A percentile compares a stretch with the other conserved stretches of the same genome.
phyloP scores from a whole-genome alignment of 1,139 yeast genomes.

The Hyphopichia wangnamkhiaoensis region DNA sequence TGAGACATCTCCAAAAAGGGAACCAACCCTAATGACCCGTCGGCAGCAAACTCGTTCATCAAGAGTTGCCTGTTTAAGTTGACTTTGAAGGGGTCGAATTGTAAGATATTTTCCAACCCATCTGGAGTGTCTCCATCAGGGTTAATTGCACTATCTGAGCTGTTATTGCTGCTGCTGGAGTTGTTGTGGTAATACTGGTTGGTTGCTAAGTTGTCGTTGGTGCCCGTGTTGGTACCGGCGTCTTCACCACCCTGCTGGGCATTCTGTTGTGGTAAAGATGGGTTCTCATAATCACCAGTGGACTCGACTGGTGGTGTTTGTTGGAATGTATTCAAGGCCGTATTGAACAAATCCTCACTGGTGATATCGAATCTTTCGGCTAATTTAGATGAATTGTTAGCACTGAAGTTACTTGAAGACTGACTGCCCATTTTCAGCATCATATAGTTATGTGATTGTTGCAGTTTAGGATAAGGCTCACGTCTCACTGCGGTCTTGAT shows the following conservation, averaged over 20 bases:
- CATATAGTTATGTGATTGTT: too few species aligned
- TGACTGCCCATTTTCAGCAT: too few species aligned
- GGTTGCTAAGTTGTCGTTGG: too few species aligned
- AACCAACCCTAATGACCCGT: constrained; percentile 66
- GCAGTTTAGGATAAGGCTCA: constrained; percentile 14
- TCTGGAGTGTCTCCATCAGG: constrained; percentile 9
- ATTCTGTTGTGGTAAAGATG: neutral
- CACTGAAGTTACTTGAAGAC: too few species aligned
- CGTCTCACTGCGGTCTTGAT: constrained; percentile 26
- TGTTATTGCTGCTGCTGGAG: neutral
- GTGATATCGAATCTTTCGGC: constrained; percentile 1
- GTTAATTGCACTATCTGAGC: neutral
- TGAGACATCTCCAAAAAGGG: constrained; percentile 45
- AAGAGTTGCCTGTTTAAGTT: constrained; percentile 36
- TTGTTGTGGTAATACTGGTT: too few species aligned
- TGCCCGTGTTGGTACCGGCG: too few species aligned
- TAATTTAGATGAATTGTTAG: too few species aligned
- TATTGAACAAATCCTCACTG: constrained; percentile 2
- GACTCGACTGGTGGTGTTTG: neutral
- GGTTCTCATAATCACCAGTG: neutral
- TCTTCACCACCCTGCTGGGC: neutral
- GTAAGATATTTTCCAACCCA: constrained; percentile 29
- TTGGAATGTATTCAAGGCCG: neutral
- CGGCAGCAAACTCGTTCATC: constrained; percentile 63
- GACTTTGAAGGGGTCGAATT: constrained; percentile 45